Conservation (phyloP, 495 filamentous ascomycete genomes). For the Penicillium cinerascens region DNA sequence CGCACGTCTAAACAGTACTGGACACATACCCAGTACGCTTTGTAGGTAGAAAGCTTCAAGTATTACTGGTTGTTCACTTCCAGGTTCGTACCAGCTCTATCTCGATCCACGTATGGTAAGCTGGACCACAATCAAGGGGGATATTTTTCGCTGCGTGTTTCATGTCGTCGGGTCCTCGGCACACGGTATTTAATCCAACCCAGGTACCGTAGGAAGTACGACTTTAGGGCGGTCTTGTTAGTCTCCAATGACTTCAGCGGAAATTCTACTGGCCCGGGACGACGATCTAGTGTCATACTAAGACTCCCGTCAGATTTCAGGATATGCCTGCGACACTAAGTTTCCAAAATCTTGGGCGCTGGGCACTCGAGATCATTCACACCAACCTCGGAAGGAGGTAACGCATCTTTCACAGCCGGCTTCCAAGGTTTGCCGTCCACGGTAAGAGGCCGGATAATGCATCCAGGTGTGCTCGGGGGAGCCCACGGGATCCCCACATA, state of each 20-base stretch:
- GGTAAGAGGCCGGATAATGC: neutral
- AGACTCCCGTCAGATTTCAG: too few species aligned
- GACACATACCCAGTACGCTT: too few species aligned
- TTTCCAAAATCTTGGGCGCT: neutral
- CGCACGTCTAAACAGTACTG: too few species aligned
- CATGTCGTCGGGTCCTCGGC: neutral
- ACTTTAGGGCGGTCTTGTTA: neutral
- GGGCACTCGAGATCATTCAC: neutral
- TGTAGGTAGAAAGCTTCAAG: too few species aligned
- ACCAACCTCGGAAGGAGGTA: slow-evolving; percentile 2
- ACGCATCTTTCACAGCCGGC: slow-evolving; percentile 2
- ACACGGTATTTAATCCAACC: neutral
- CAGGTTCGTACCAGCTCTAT: neutral
- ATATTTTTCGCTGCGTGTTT: too few species aligned
- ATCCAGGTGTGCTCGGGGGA: neutral
- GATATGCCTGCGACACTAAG: neutral
- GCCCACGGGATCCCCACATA: neutral
- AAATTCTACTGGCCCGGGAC: neutral
- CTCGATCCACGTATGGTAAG: neutral
- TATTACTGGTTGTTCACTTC: neutral
- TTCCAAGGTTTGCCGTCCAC: neutral
- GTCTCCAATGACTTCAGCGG: neutral
- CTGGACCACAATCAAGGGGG: too few species aligned
- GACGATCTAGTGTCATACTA: neutral
- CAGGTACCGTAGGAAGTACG: neutral